Base-by-base conservation (phyloP, 1,139 yeast species). In the Yamadazyma conglobata region DNA sequence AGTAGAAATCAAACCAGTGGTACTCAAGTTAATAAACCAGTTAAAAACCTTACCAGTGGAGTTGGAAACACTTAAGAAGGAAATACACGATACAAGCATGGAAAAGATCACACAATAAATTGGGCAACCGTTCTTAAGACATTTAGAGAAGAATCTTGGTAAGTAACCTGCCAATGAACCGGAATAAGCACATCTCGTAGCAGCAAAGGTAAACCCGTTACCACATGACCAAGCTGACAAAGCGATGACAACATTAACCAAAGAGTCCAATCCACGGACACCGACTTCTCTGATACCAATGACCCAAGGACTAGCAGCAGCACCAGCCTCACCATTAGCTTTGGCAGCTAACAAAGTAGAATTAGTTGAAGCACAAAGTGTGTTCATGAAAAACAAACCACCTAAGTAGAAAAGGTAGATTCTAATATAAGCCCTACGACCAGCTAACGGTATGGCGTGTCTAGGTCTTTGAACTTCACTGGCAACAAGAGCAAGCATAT, bases 1-100 rank as follows among this genome's bases (percentile, higher is more conserved):
- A 10, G 76, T 64, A 37, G 73, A 54, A 43, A 76, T 66, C 27
- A 74, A 58, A 8, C 79, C 75, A 15, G 77, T 73, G 12, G 80
- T 76, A 28, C 63, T 50, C 44, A 62, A 56, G 41, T 60, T 60
- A 38, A 60, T 48, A 32, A 62, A 60, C 68, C 68, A 62, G 40
- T 54, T 54, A 46, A 62, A 60, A 3, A 60, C 68, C n/a, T 40
- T 40, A 21, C 49, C 52, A 10, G 65, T 50, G 4, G 59, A 42
- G 20, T 46, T 40, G 12, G 46, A 39, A 7, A 56, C 44, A 42
- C 58, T 55, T 44, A 62, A 55, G 40, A 44, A 61, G 2, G 63
- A 46, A 37, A 61, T 48, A 36, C 58, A 52, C 1, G 54, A 40
- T 13, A 60, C 31, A 6, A 40, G 26, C 27, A 54, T 34, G 6